Evolutionary conservation across 164 flowering plant genomes (phyloP).

Genomic region (Stephania japonica): DNA sequence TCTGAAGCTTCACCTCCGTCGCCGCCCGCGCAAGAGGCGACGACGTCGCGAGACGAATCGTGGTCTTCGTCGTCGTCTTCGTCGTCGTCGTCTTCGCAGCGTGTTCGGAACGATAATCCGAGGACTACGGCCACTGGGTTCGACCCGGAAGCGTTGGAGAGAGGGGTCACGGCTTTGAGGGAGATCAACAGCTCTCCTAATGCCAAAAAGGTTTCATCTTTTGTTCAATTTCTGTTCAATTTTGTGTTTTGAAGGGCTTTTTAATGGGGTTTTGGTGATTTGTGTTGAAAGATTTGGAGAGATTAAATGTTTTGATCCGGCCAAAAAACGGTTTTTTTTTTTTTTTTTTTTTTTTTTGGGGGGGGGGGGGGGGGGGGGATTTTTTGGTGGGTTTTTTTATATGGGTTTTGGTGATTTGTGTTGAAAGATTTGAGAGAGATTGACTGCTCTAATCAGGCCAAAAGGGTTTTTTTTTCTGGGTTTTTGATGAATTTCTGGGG

Average conservation of each 20-base stretch:
- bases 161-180: constrained; percentile 55
- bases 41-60: constrained; percentile 8
- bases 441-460: too few species aligned
- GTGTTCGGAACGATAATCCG: constrained; percentile 67
- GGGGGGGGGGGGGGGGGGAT: too few species aligned
- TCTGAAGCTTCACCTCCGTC: constrained; percentile 10
- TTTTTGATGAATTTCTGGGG: neutral
- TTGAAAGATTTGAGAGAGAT: too few species aligned
- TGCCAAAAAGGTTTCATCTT: constrained; percentile 46
- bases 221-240: neutral
- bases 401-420: too few species aligned
- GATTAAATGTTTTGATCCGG: too few species aligned
- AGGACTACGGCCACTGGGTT: constrained; percentile 82
- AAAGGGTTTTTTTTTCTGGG: neutral
- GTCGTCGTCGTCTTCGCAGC: constrained; percentile 5
- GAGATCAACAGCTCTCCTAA: constrained; percentile 43
- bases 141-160: constrained; percentile 80
- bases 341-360: constrained; percentile 2
- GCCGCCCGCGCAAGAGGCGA: constrained; percentile 6
- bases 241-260: too few species aligned
- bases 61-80: neutral
- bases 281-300: too few species aligned
- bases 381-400: too few species aligned
- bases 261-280: too few species aligned
- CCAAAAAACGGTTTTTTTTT: neutral